Conservation (phyloP, 2,329 filamentous ascomycete species). For the Talaromyces sp. region DNA sequence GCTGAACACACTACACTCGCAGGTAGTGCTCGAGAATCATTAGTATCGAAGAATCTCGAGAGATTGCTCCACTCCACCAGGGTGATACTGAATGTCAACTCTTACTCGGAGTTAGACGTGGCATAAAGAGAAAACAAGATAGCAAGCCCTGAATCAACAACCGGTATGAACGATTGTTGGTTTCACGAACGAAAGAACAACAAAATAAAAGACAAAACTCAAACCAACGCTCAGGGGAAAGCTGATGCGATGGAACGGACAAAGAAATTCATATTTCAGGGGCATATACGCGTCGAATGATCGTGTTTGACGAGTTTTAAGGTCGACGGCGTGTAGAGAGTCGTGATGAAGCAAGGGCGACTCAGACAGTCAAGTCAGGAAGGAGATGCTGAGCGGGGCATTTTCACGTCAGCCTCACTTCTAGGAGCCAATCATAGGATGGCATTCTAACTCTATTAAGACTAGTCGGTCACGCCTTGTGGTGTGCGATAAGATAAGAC, state of each 20-base stretch:
- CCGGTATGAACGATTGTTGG: neutral
- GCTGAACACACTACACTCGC: neutral
- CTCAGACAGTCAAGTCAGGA: too few relatives aligned
- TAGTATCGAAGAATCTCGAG: neutral
- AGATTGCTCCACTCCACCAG: neutral
- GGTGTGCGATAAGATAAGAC: neutral
- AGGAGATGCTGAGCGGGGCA: neutral
- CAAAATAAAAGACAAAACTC: neutral
- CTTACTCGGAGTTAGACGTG: neutral
- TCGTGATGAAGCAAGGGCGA: neutral
- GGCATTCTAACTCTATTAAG: neutral
- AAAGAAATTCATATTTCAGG: neutral
- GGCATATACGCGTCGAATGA: neutral
- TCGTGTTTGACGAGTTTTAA: neutral
- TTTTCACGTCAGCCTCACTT: slow-evolving; percentile 15
- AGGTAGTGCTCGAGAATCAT: neutral
- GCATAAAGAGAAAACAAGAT: slow-evolving; percentile 4
- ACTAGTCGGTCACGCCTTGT: neutral
- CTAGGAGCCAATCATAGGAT: slow-evolving; percentile 4
- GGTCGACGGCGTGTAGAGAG: neutral
- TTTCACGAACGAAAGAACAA: neutral
- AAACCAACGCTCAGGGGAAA: neutral
- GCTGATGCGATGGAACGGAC: neutral
- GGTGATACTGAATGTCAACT: neutral
- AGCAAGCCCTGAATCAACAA: slow-evolving; percentile 9